phyloP scores from a whole-genome alignment of 768 basidiomycete genomes.

The Nidularia pulvinata region DNA sequence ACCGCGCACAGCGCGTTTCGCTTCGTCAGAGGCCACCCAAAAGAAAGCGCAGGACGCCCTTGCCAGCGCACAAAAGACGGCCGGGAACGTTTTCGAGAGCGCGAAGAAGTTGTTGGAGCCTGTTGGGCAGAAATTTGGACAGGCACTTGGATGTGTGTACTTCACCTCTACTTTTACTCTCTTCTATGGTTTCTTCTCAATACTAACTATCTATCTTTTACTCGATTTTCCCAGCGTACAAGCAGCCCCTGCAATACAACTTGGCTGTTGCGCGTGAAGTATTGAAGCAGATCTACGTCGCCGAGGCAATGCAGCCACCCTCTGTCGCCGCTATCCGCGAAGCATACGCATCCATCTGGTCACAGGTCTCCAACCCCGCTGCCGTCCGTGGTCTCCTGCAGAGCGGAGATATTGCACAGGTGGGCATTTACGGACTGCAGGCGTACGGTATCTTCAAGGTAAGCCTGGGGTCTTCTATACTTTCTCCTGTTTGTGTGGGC shows the following conservation, averaged over 20 bases:
- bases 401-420: constrained; percentile 66
- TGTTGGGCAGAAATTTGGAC: constrained; percentile 50
- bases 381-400: constrained; percentile 63
- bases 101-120: constrained; percentile 47
- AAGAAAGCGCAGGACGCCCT: constrained; percentile 75
- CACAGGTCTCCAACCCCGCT: constrained; percentile 50
- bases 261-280: constrained; percentile 75
- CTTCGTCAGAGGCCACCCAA: constrained; percentile 50
- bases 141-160: constrained; percentile 46
- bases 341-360: constrained; percentile 68
- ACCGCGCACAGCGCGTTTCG: constrained; percentile 28
- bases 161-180: not conserved
- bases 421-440: constrained; percentile 79
- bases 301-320: constrained; percentile 75
- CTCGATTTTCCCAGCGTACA: constrained; percentile 51
- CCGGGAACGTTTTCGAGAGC: constrained; percentile 49
- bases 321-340: constrained; percentile 48
- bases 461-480: constrained; percentile 11
- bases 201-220: not conserved
- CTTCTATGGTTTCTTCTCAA: no score
- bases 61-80: constrained; percentile 54
- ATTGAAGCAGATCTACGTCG: constrained; percentile 70
- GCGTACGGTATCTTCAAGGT: constrained; percentile 93
- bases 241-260: constrained; percentile 79
- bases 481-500: not conserved